Evolutionary conservation across 2,329 filamentous ascomycete species (phyloP).

Genomic region (Plenodomus tracheiphilus): DNA sequence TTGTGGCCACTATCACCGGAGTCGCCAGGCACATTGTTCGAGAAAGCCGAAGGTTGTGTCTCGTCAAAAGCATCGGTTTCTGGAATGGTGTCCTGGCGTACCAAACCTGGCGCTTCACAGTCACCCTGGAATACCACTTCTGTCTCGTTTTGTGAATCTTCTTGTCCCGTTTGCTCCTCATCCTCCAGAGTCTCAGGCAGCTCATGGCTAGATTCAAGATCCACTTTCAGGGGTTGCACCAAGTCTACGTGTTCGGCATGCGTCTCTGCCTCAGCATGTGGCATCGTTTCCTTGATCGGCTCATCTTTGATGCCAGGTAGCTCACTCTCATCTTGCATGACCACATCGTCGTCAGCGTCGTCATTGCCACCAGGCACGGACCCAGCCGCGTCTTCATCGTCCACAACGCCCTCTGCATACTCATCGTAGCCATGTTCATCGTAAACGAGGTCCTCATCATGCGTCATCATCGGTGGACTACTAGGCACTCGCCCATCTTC

Average conservation of each 20-base stretch:
- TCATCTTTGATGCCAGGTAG: constrained; percentile 23
- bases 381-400: constrained; percentile 7
- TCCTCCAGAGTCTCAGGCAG: constrained; percentile 29
- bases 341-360: constrained; percentile 16
- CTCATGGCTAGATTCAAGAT: constrained; percentile 17
- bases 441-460: constrained; percentile 24
- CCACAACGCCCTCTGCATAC: constrained; percentile 12
- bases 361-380: not conserved
- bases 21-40: constrained; percentile 3
- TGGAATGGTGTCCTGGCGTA: constrained; percentile 36
- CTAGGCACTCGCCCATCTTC: constrained; percentile 36
- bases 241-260: constrained; percentile 12
- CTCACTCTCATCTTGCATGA: constrained; percentile 26
- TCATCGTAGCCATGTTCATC: constrained; percentile 32
- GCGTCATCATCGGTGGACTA: constrained; percentile 37
- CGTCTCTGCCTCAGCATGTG: not conserved
- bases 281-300: constrained; percentile 9
- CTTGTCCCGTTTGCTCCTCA: constrained; percentile 5
- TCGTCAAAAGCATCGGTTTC: constrained; percentile 42
- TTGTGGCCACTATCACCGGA: not conserved
- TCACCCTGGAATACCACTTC: not conserved
- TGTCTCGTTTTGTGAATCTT: constrained; percentile 5
- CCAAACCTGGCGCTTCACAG: constrained; percentile 7
- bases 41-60: constrained; percentile 34
- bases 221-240: constrained; percentile 11